Evolutionary conservation across 495 filamentous ascomycete species (phyloP).

Genomic region (Sporormia fimetaria): DNA sequence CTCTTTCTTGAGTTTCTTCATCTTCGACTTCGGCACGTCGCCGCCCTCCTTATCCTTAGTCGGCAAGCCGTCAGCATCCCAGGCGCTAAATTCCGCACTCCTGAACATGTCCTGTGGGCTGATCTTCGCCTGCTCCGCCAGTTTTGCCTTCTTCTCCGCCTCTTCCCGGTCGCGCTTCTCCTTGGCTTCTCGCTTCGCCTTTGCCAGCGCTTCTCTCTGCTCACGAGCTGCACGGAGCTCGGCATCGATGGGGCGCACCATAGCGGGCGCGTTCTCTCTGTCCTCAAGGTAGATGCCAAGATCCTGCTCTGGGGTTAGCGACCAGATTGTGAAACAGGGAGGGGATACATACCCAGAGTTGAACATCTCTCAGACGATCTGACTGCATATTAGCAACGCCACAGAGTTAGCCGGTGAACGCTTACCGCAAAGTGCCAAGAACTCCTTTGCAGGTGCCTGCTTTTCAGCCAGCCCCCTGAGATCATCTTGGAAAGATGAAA

Average conservation of each 20-base stretch:
- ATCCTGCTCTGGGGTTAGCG: too few relatives aligned
- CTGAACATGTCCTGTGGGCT: constrained; percentile 34
- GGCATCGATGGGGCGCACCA: constrained; percentile 70
- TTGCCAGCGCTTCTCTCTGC: constrained; percentile 52
- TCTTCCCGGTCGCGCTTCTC: constrained; percentile 47
- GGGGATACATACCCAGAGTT: too few relatives aligned
- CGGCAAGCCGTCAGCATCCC: constrained; percentile 82
- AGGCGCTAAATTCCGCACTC: constrained; percentile 62
- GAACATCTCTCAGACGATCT: constrained; percentile 53
- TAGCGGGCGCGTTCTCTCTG: constrained; percentile 55
- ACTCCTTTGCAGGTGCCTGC: constrained; percentile 29
- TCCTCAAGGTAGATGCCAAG: constrained; percentile 84
- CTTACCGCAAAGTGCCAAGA: constrained; percentile 54
- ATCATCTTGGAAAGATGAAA: constrained; percentile 29
- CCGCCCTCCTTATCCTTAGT: constrained; percentile 61
- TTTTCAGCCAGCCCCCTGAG: constrained; percentile 23
- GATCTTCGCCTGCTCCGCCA: constrained; percentile 61
- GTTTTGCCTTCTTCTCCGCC: constrained; percentile 39
- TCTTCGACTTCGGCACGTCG: constrained; percentile 67
- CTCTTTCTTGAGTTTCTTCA: constrained; percentile 81
- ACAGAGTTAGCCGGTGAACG: background rate
- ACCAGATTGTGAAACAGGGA: too few relatives aligned
- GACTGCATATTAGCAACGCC: background rate
- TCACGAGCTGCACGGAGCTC: constrained; percentile 61
- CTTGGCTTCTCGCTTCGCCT: constrained; percentile 47